Percentiles rank a stretch among this genome's conserved stretches.
Evolutionary conservation across 257 asterid genomes (phyloP).

Genomic region (Eustoma russellianum): DNA sequence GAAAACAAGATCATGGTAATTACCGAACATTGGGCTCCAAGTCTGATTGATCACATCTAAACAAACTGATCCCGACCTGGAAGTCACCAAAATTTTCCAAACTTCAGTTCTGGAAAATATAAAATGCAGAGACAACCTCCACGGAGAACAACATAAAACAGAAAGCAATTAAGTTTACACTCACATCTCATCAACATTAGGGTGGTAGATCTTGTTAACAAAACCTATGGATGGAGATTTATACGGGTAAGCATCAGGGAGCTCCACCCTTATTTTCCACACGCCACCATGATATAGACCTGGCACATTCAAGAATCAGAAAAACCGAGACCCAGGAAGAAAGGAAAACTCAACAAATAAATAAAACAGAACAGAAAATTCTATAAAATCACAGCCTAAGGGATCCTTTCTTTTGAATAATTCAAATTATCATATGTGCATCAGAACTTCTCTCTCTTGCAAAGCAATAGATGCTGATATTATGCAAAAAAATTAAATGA

Average conservation of each 20-base stretch:
- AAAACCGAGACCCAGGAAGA: neutral
- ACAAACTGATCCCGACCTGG: slow-evolving; percentile 97
- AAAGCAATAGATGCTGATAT: neutral
- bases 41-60: slow-evolving; percentile 95
- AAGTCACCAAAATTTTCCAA: slow-evolving; percentile 6
- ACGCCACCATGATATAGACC: slow-evolving; percentile 95
- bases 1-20: neutral
- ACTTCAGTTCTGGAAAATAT: neutral
- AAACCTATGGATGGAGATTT: slow-evolving; percentile 97
- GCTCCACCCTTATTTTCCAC: slow-evolving; percentile 98
- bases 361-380: neutral
- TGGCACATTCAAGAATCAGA: slow-evolving; percentile 16
- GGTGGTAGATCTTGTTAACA: slow-evolving; percentile 89
- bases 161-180: slow-evolving; percentile 12
- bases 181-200: slow-evolving; percentile 96
- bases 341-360: too few relatives aligned
- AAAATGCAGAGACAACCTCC: neutral
- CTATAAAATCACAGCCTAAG: neutral
- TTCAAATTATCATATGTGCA: neutral
- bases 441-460: too few relatives aligned
- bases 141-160: neutral
- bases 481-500: slow-evolving; percentile 1
- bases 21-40: slow-evolving; percentile 99
- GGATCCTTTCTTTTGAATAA: neutral
- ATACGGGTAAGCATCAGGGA: slow-evolving; percentile 96